Evolutionary conservation across 495 filamentous ascomycete genomes (phyloP).

Genomic region (Darksidea phi): DNA sequence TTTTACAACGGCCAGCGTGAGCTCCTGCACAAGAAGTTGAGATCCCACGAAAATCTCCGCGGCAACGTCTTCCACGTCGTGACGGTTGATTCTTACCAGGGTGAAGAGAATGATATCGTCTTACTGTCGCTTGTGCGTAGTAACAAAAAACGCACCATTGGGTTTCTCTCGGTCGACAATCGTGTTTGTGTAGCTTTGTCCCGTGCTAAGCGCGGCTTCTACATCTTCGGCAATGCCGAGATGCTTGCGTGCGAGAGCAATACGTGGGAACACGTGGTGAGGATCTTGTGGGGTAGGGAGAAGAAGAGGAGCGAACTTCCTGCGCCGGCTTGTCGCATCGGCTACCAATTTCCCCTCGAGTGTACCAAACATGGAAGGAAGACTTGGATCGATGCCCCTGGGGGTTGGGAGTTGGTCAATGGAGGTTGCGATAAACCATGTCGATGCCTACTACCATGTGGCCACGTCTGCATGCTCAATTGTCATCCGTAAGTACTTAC

Average conservation of each 20-base stretch:
- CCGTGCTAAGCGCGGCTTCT: slow-evolving; percentile 79
- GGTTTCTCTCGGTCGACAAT: slow-evolving; percentile 73
- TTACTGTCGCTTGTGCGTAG: slow-evolving; percentile 83
- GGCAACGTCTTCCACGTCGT: slow-evolving; percentile 61
- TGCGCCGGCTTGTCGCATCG: slow-evolving; percentile 35
- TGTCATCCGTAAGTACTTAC: slow-evolving; percentile 51
- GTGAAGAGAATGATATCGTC: slow-evolving; percentile 87
- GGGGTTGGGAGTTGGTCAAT: slow-evolving; percentile 50
- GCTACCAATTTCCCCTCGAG: slow-evolving; percentile 42
- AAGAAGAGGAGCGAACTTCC: slow-evolving; percentile 1
- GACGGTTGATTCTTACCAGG: slow-evolving; percentile 92
- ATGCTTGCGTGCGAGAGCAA: slow-evolving; percentile 49
- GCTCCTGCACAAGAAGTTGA: slow-evolving; percentile 55
- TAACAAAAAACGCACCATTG: slow-evolving; percentile 55
- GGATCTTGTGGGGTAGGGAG: slow-evolving; percentile 37
- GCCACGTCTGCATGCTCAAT: slow-evolving; percentile 48
- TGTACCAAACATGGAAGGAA: slow-evolving; percentile 43
- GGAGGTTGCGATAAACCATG: slow-evolving; percentile 62
- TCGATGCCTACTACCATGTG: slow-evolving; percentile 46
- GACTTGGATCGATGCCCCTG: slow-evolving; percentile 48
- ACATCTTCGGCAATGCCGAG: slow-evolving; percentile 77
- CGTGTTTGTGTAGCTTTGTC: slow-evolving; percentile 86
- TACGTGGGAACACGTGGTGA: slow-evolving; percentile 44
- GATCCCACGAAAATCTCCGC: slow-evolving; percentile 51
- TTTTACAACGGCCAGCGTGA: slow-evolving; percentile 86